These are phyloP conservation scores for Neonectria neomacrospora DNA, from an alignment of 2,329 filamentous ascomycete species.

Conservation along the genomic window DNA sequence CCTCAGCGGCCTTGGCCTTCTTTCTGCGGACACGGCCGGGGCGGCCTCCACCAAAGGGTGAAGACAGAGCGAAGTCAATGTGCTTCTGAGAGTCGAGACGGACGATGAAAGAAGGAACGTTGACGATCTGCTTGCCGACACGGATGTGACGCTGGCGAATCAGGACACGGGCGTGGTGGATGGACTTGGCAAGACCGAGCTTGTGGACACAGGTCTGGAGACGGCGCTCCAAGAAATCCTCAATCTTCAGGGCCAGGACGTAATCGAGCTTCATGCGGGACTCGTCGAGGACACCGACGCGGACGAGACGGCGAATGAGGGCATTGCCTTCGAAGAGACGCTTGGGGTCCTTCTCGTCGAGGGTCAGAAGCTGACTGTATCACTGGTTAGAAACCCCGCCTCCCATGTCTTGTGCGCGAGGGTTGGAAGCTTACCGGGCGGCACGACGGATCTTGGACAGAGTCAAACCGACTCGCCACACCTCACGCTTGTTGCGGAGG, in stretches of 20 bases:
- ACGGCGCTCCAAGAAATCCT: conserved; percentile 99
- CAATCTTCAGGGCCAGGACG: conserved; percentile 98
- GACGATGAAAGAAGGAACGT: conserved; percentile 99
- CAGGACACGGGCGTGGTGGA: conserved; percentile 99
- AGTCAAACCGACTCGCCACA: conserved; percentile 99
- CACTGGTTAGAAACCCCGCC: conserved; percentile 39
- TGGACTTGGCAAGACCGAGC: conserved; percentile 99
- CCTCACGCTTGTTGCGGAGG: conserved; percentile 99
- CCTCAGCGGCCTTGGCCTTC: conserved; percentile 98
- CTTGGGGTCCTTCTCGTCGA: conserved; percentile 99
- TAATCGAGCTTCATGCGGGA: conserved; percentile 99
- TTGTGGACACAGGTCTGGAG: conserved; percentile 99
- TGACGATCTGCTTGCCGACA: conserved; percentile 99
- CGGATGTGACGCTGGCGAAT: conserved; percentile 99
- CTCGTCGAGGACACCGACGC: conserved; percentile 99
- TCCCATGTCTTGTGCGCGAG: neutral
- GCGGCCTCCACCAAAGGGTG: conserved; percentile 96
- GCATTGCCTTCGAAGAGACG: conserved; percentile 99
- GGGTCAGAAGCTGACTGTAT: conserved; percentile 95
- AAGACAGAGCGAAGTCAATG: conserved; percentile 98
- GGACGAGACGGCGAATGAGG: conserved; percentile 99
- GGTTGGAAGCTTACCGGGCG: conserved; percentile 78
- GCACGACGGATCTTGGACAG: conserved; percentile 99
- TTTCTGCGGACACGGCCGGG: conserved; percentile 98
- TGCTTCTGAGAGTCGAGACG: conserved; percentile 99